These are phyloP conservation scores for Syncephalastrum racemosum DNA, from an alignment of 371 early-diverging fungal genomes.

Conservation along the genomic window DNA sequence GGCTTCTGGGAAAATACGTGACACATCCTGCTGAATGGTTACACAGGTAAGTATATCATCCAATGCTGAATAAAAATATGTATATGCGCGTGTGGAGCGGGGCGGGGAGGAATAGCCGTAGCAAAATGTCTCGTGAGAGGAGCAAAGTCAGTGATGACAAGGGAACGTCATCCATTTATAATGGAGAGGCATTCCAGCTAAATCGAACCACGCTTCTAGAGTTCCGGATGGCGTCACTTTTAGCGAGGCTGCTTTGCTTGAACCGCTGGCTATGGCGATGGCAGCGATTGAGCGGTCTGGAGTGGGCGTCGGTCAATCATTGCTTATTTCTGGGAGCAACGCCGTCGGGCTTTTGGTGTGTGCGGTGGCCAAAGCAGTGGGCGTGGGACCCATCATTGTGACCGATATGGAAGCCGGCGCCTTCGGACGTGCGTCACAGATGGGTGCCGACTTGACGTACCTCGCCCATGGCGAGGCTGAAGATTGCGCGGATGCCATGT, in stretches of 20 bases:
- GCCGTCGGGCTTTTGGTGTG: constrained; percentile 2
- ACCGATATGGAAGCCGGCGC: background rate
- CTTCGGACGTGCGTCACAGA: background rate
- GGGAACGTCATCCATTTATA: too few relatives aligned
- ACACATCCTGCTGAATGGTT: constrained; percentile 15
- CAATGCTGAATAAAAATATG: background rate
- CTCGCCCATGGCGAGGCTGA: background rate
- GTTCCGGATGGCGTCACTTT: constrained; percentile 6
- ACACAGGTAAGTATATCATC: constrained; percentile 8
- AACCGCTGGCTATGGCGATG: constrained; percentile 11
- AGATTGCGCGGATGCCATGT: constrained; percentile 4
- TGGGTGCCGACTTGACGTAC: constrained; percentile 9
- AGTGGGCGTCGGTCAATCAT: constrained; percentile 6
- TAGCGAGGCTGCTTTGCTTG: constrained; percentile 12
- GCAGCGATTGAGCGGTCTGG: constrained; percentile 12
- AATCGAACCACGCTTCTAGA: constrained; percentile 1
- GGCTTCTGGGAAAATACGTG: constrained; percentile 7
- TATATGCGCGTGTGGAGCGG: background rate
- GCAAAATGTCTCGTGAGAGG: too few relatives aligned
- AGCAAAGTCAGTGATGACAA: too few relatives aligned
- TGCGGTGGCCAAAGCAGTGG: constrained; percentile 10
- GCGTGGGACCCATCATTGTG: constrained; percentile 8
- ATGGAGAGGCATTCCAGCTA: background rate
- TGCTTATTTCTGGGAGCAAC: constrained; percentile 7
- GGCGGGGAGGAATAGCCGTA: too few relatives aligned